Base-by-base conservation (phyloP, 768 basidiomycete species). In the Termitomyces sp. region DNA sequence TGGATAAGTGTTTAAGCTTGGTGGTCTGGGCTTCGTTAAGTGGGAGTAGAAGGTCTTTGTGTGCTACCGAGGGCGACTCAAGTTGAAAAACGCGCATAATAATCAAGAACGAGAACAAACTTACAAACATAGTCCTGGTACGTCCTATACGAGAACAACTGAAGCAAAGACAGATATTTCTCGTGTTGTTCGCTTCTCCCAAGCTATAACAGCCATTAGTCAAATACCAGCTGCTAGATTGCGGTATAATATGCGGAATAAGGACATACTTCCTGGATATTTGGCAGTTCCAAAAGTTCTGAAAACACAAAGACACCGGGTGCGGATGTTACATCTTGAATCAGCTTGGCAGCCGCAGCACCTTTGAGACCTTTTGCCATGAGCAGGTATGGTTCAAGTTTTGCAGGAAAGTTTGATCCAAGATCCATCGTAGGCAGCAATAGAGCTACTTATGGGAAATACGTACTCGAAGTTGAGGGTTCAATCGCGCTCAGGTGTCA, bases 331-430 rank as follows among this genome's bases (percentile, higher is more conserved):
- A 87, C 95, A 65, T 97, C 88, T 63, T 84, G 79, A 30, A 95
- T 73, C 53, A 95, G 81, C 66, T 95, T 94, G 6, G 92, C 94
- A 0, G 94, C 93, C 0, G 90, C 92, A 0, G 93, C 93, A 1
- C 96, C 96, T 65, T 92, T 95, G 10, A 90, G 82, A 0, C 90
- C 90, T 67, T 95, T 94, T 3, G 88, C 92, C 73, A 98, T 92
- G 57, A 98, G 81, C 42, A 97, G 69, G 70, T 89, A 97, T 0
- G 93, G 93, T 71, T 98, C 94, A 11, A 93, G 77, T 62, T 87
- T 90, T 15, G 83, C 74, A 5, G 81, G 68, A 53, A 83, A 83
- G 65, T 83, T 82, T 26, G 79, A 71, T 55, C 82, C 83, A 7
- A 85, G 68, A 60, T 88, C 85, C 84, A 87, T 87, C 9, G 28